Base-by-base conservation (phyloP, 495 filamentous ascomycete species). In the Baudoinia panamericana region DNA sequence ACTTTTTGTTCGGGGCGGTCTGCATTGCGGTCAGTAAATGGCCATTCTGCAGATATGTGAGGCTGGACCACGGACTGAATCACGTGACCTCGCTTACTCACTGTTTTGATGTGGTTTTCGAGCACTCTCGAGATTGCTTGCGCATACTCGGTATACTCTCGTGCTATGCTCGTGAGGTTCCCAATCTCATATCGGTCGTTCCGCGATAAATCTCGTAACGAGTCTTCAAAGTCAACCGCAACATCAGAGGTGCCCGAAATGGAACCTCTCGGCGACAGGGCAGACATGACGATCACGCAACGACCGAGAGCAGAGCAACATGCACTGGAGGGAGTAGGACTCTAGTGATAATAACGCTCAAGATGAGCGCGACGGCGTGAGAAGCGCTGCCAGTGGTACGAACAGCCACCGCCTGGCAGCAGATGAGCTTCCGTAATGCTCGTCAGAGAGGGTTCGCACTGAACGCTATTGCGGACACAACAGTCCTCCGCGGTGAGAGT, bases 111-210 rank as follows among this genome's bases (percentile, higher is more conserved):
- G 56, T 97, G 90, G 41, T 86, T 79, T 61, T 90, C 80, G 59
- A 97, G 59, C 5, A 80, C 82, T 45, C 82, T 76, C 5, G 88
- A 83, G 51, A 97, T 96, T 36, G 81, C 84, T 59, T 81, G 73
- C 22, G 87, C 90, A 65, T 94, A 82, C 58, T 88, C 81, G 43
- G 85, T 93, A 51, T 92, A 94, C 58, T 97, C 90, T 56, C 85
- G 84, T 41, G 90, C 90, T 52, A 97, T 96, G 54, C 90, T 74
- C 24, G 90, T 96, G 58, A 97, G 63, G 61, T 87, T 94, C 65
- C 78, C 82, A 60, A 97, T 97, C 63, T 94, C 87, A 55, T 78
- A 80, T 56, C 84, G 76, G 54, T 82, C 84, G 65, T 93, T 93
- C 51, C 76, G 71, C 41, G 77, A 80, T 53, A 97, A 69, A 63